Evolutionary conservation across 805 yeast genomes (phyloP).

Genomic region (Lipomyces kockii): DNA sequence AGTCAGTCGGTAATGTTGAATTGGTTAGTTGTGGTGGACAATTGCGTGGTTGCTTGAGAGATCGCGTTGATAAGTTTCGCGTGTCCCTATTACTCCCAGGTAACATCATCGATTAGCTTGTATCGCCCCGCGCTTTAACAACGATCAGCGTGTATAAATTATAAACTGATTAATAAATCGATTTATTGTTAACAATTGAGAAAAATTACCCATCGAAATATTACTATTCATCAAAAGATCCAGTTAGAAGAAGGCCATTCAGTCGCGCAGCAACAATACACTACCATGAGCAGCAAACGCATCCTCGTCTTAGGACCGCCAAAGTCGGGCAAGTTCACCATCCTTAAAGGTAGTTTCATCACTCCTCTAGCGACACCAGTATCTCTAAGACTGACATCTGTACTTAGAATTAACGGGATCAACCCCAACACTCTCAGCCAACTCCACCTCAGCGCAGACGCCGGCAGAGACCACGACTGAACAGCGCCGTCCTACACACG

Average conservation of each 20-base stretch:
- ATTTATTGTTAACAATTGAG: too few species aligned
- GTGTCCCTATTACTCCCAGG: too few species aligned
- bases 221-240: background rate
- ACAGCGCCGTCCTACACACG: conserved; percentile 34
- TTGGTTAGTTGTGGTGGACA: too few species aligned
- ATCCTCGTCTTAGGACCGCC: conserved; percentile 44
- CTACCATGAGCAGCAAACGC: conserved; percentile 19
- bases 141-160: background rate
- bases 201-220: background rate
- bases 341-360: conserved; percentile 39
- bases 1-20: too few species aligned
- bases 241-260: background rate
- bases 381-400: conserved; percentile 15
- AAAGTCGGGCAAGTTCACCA: conserved; percentile 44
- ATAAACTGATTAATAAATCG: background rate
- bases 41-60: too few species aligned
- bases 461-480: background rate
- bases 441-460: background rate
- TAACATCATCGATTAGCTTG: background rate
- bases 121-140: background rate
- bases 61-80: too few species aligned
- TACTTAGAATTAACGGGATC: conserved; percentile 42
- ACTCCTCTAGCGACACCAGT: background rate
- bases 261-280: background rate
- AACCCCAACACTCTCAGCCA: conserved; percentile 30